phyloP scores from a whole-genome alignment of 1,139 yeast species.

The Debaryomyces subglobosus region DNA sequence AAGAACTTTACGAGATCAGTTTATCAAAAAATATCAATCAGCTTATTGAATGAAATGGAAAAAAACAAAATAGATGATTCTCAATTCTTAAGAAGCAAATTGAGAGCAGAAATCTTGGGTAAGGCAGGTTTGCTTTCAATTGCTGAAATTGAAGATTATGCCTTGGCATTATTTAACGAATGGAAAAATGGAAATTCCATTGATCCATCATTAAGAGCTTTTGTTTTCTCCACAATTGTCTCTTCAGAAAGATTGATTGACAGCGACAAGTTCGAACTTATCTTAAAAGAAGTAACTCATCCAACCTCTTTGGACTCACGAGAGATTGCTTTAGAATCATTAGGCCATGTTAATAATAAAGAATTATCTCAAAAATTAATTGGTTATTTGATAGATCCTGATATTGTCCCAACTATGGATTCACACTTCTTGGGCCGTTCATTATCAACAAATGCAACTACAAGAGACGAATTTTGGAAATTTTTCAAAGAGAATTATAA shows the following conservation, averaged over 20 bases:
- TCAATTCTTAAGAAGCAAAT: conserved; percentile 50
- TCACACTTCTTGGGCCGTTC: conserved; percentile 59
- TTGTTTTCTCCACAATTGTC: conserved; percentile 55
- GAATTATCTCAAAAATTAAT: conserved; percentile 41
- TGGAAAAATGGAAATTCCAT: conserved; percentile 37
- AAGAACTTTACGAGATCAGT: conserved; percentile 43
- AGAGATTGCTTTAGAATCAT: conserved; percentile 63
- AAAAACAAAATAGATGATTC: conserved; percentile 34
- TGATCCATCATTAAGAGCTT: conserved; percentile 59
- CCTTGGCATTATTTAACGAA: conserved; percentile 42
- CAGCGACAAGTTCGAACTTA: conserved; percentile 47
- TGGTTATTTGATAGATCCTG: conserved; percentile 40
- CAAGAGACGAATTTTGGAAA: conserved; percentile 57
- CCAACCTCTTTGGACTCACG: conserved; percentile 69
- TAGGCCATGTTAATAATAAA: conserved; percentile 56
- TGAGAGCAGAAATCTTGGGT: conserved; percentile 53
- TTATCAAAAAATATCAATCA: conserved; percentile 43
- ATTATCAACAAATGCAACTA: conserved; percentile 52
- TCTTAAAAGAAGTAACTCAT: conserved; percentile 52
- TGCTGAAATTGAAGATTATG: conserved; percentile 50
- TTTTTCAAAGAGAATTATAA: conserved; percentile 59
- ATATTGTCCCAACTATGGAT: conserved; percentile 69
- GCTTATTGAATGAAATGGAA: conserved; percentile 34
- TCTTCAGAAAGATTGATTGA: conserved; percentile 39
- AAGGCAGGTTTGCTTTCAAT: conserved; percentile 56